A percentile compares a stretch with the other conserved stretches of the same genome.
Evolutionary conservation across 2,329 filamentous ascomycete species (phyloP).

Genomic region (Aspergillus sp.): DNA sequence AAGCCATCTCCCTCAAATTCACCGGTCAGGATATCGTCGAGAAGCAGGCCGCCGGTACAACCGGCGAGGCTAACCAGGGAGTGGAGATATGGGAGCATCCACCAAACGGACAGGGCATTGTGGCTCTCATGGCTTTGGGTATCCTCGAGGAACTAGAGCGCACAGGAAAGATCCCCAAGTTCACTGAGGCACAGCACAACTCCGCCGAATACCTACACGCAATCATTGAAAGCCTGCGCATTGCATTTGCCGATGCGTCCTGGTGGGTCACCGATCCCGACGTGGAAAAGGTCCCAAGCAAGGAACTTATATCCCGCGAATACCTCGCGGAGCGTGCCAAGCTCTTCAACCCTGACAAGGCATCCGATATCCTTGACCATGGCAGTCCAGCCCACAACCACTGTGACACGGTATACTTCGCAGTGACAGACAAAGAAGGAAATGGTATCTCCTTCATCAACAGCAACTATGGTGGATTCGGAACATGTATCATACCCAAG

Average conservation of each 20-base stretch:
- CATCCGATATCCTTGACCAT: slow-evolving; percentile 59
- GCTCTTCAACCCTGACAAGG: slow-evolving; percentile 60
- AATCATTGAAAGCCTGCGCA: slow-evolving; percentile 81
- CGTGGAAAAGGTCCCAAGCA: slow-evolving; percentile 67
- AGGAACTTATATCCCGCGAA: slow-evolving; percentile 66
- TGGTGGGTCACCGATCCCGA: slow-evolving; percentile 91
- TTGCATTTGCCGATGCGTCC: slow-evolving; percentile 83
- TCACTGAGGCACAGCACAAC: slow-evolving; percentile 75
- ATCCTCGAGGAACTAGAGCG: slow-evolving; percentile 85
- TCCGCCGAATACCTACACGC: slow-evolving; percentile 78
- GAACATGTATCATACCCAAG: slow-evolving; percentile 78
- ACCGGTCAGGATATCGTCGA: slow-evolving; percentile 62
- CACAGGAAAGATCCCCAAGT: slow-evolving; percentile 70
- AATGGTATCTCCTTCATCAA: slow-evolving; percentile 98
- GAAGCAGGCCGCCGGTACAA: slow-evolving; percentile 47
- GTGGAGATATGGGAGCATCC: slow-evolving; percentile 95
- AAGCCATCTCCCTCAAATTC: slow-evolving; percentile 81
- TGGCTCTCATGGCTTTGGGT: slow-evolving; percentile 90
- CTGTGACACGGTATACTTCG: slow-evolving; percentile 94
- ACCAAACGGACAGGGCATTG: slow-evolving; percentile 93
- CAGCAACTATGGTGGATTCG: slow-evolving; percentile 85
- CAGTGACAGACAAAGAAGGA: slow-evolving; percentile 74
- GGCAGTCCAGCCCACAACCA: slow-evolving; percentile 83
- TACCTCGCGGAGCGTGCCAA: slow-evolving; percentile 73
- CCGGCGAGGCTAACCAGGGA: slow-evolving; percentile 45